Evolutionary conservation across 805 yeast species (phyloP), one percentile per base, ranked within the genome.

Genomic region (Spathaspora hagerdaliae): DNA sequence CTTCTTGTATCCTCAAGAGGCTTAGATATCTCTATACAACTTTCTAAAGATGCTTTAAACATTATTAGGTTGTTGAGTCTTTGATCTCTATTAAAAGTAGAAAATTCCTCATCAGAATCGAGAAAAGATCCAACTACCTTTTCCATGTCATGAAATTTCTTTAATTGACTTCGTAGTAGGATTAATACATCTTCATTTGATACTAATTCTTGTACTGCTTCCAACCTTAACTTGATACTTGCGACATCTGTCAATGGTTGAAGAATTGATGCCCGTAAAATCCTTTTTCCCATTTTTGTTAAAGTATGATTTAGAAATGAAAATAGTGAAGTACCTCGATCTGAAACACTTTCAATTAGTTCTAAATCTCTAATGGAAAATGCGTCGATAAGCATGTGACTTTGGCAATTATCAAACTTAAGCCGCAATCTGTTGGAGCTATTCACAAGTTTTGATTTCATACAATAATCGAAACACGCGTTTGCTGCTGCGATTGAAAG

Each of bases 201-300:
- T 8, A 57, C 44, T 12, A 77, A 50, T 44, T 72, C 77, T 34
- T 60, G 52, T 0, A 74, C 71, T 1, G 76, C 59, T 4, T 60
- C 61, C 10, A 63, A 51, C 35, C 81, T 58, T 35, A 65, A 51
- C 9, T 52, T 45, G 2, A 77, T 64, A 19, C 72, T 65, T 0
- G 50, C 48, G 13, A 46, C 48, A 49, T 72, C 71, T 0, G 77
- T 73, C 12, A 76, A 51, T 0, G 81, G 81, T 46, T 76, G 81
- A n/a, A 76, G 48, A 3, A 75, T 65, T 42, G 65, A 74, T 32
- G 61, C 69, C 48, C 66, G 63, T 40, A 77, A 53, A 6, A 67
- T 46, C 42, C 80, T 50, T 12, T 55, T 58, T 0, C 81, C 81
- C 81, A 76, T 77, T 43, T 65, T 70, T 0, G 81, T 76, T 0